These are phyloP conservation scores for Trametes maxima DNA, from an alignment of 768 basidiomycete genomes.

Conservation along the genomic window DNA sequence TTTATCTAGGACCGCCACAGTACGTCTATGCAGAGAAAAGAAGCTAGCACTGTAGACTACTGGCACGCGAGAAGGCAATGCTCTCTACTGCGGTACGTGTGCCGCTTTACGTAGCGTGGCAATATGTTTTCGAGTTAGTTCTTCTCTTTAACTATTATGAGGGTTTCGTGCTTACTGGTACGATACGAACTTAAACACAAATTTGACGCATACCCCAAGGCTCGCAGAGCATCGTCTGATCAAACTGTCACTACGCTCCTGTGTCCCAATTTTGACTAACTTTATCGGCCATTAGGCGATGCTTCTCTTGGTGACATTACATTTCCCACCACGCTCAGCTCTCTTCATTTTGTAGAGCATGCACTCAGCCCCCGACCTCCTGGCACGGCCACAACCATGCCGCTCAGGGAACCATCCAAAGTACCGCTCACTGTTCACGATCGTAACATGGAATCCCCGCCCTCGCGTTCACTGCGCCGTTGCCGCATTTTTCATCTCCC, in stretches of 20 bases:
- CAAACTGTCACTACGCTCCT: background rate
- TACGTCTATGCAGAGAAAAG: background rate
- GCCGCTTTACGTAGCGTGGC: constrained; percentile 7
- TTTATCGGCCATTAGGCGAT: no score
- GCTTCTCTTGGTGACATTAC: no score
- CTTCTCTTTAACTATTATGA: no score
- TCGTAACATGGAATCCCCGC: background rate
- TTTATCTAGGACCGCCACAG: constrained; percentile 6
- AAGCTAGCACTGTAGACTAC: background rate
- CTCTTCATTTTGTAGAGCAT: no score
- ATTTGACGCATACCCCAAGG: background rate
- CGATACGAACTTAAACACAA: background rate
- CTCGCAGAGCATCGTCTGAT: background rate
- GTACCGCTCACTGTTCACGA: background rate
- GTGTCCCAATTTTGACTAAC: background rate
- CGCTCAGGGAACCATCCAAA: background rate
- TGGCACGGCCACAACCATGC: background rate
- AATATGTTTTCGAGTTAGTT: background rate
- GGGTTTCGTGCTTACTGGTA: background rate
- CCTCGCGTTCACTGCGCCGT: constrained; percentile 7
- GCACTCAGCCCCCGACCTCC: background rate
- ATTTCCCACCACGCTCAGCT: no score
- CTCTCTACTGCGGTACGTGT: constrained; percentile 4
- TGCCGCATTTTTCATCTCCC: constrained; percentile 16
- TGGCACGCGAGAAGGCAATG: constrained; percentile 14